Base-by-base conservation (phyloP, 2,329 filamentous ascomycete species). In the Phialophora chinensis region DNA sequence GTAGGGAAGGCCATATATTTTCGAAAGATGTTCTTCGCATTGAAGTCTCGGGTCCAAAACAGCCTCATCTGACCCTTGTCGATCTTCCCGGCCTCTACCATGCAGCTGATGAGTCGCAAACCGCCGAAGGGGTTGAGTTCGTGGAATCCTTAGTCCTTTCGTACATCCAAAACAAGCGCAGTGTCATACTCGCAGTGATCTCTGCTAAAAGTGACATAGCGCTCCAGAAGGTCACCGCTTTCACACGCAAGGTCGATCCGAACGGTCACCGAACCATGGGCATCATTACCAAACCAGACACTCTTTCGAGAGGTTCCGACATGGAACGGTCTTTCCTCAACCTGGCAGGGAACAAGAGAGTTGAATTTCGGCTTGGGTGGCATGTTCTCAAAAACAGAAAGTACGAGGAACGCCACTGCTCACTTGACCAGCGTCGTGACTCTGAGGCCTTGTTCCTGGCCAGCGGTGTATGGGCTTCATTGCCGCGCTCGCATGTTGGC, bases 101-200 rank as follows among this genome's bases (percentile, higher is more conserved):
- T 69, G 63, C 68, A 1, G 53, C 49, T 2, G 64, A 66, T 62
- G 62, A 68, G 50, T 74, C 4, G 71, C 75, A 79, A 76, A 59
- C 66, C 65, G 31, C 71, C 69, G 7, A 71, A 50, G 85, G 86
- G 38, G 84, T 84, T 60, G 77, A 80, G 68, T 82, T 84, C 1
- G 85, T 87, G 56, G 81, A 85, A 47, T 69, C 79, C 0, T 76
- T 88, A 4, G 77, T 77, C 0, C 63, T 74, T 38, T 68, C 66
- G 3, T 84, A 84, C 57, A 81, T 84, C 65, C 69, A 71, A 7
- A 75, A 81, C 29, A 72, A 76, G 4, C 73, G 79, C 29, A 83
- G 79, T 35, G 81, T 85, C 42, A 81, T 82, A 33, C 74, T 85
- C 2, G 80, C 82, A 0, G 80, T 84, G 0, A 70, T 84, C 2